Evolutionary conservation across 768 basidiomycete species (phyloP), one percentile per base, ranked within the genome.

Genomic region (Pulveroboletus sp.): DNA sequence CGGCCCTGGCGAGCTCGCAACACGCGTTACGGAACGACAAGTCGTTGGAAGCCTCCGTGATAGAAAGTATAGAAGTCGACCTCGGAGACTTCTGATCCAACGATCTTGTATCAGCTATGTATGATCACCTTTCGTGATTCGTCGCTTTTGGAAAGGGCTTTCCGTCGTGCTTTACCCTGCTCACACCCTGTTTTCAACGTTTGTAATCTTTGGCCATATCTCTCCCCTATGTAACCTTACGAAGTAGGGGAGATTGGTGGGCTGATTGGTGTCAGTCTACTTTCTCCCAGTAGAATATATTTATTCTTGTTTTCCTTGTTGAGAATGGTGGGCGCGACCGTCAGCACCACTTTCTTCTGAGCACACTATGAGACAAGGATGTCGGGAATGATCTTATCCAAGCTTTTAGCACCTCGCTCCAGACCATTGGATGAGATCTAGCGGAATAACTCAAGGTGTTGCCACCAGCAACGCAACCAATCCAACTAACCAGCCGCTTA

Each of bases 41-140:
- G 59, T 70, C 71, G 17, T 73, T 85, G 46, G 81, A 83, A 61
- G 72, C 77, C 6, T 71, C 76, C 17, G 65, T 88, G 35, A 77
- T 86, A 55, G 81, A 85, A 42, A 76, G 76, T 27, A 76, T 89
- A 56, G 86, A 89, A 55, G 76, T 89, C 51, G 86, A 89, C 65
- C 71, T 89, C 39, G 87, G 87, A 44, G 87, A 89, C 67, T 89
- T 89, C 66, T 89, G 67, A 61, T 38, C 43, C 40, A 9, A 15
- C 41, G 14, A 50, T 40, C 47, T 17, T 50, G 24, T 35, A 24
- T 44, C 52, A 5, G 24, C 39, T 6, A 33, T 42, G 45, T 61
- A 40, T 18, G 37, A 44, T 17, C 27, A 51, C 46, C 37, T 45
- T 46, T 26, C 9, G 35, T 37, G 37, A 54, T 31, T 24, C 27